Evolutionary conservation across 1,284 basidiomycete species (phyloP).

Genomic region (Austroboletus niveus): DNA sequence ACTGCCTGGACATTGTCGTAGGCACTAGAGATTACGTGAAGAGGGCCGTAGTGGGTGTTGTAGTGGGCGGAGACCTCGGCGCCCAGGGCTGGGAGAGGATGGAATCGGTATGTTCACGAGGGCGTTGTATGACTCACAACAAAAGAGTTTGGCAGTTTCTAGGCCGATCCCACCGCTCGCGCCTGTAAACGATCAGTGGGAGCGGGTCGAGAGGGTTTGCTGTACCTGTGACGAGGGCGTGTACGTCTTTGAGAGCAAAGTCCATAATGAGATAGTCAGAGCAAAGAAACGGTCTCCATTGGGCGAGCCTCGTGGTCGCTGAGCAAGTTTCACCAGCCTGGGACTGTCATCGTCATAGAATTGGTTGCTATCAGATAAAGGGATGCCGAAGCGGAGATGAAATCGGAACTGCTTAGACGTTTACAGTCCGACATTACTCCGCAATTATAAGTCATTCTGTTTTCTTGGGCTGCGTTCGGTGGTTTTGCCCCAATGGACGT

Average conservation of each 20-base stretch:
- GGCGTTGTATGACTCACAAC: constrained; percentile 38
- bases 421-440: no score
- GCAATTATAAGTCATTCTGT: no score
- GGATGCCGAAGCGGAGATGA: no score
- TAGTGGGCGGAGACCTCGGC: constrained; percentile 74
- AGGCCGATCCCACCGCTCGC: constrained; percentile 69
- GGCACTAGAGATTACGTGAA: constrained; percentile 42
- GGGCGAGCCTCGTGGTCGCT: not conserved
- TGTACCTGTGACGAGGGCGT: constrained; percentile 42
- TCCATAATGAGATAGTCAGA: constrained; percentile 30
- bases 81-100: constrained; percentile 50
- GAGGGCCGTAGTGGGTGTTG: constrained; percentile 50
- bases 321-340: constrained; percentile 13
- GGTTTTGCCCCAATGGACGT: constrained; percentile 1
- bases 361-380: no score
- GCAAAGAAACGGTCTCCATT: constrained; percentile 9
- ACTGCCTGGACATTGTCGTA: constrained; percentile 40
- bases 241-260: constrained; percentile 35
- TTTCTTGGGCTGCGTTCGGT: no score
- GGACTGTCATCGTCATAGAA: not conserved
- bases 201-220: not conserved
- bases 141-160: constrained; percentile 52
- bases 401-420: no score
- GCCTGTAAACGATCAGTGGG: constrained; percentile 36
- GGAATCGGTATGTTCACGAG: not conserved